A percentile compares a stretch with the other conserved stretches of the same genome.
phyloP scores from a whole-genome alignment of 257 asterid species.

The Solanum megistacrolobum region DNA sequence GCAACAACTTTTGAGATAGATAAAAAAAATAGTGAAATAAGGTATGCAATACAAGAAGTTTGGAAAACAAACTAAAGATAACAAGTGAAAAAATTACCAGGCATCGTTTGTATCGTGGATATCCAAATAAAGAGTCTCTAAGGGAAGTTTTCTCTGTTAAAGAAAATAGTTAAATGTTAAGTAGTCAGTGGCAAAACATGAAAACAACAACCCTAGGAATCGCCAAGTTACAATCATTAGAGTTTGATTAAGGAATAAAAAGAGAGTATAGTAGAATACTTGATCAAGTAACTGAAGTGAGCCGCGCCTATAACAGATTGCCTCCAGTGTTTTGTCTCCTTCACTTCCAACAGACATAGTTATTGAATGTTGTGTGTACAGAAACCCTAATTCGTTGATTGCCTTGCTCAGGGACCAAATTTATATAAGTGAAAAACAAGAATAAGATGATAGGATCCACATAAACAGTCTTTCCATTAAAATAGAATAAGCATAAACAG shows the following conservation, averaged over 20 bases:
- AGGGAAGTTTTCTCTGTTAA: constrained; percentile 87
- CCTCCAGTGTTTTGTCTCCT: constrained; percentile 27
- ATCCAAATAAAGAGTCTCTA: constrained; percentile 63
- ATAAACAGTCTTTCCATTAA: background rate
- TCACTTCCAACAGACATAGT: background rate
- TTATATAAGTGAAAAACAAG: background rate
- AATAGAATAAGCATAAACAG: background rate
- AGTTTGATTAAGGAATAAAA: background rate
- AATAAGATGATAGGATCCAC: background rate
- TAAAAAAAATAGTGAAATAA: background rate
- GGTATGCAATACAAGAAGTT: background rate
- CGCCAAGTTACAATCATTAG: background rate
- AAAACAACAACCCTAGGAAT: background rate
- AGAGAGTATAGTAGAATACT: constrained; percentile 19
- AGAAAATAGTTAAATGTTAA: constrained; percentile 3
- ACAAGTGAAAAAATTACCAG: constrained; percentile 36
- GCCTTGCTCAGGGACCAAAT: too few relatives aligned
- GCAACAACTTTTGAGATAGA: background rate
- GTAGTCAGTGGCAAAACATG: background rate
- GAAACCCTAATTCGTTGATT: background rate
- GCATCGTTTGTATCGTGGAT: constrained; percentile 57
- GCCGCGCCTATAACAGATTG: constrained; percentile 71
- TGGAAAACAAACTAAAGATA: background rate
- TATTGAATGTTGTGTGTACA: background rate
- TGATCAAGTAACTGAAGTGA: constrained; percentile 85